Base-by-base conservation (phyloP, 2,329 filamentous ascomycete species). In the Colletotrichum paranaense region DNA sequence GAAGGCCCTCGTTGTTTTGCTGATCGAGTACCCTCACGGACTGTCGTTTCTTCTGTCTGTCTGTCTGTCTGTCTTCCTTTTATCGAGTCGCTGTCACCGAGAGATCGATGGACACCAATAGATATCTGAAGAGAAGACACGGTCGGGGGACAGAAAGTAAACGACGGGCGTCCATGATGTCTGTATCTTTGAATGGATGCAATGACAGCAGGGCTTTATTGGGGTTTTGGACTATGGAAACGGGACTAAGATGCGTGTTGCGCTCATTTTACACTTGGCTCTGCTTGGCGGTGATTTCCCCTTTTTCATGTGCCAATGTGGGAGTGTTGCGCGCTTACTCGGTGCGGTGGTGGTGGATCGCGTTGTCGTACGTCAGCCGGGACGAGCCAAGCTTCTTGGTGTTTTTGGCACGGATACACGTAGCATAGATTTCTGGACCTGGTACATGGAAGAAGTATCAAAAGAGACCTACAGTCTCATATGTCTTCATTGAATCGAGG, bases 331-430 rank as follows among this genome's bases (percentile, higher is more conserved):
- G 26, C 28, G 14, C 42, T 53, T 49, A 65, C 32, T 62, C 26
- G 66, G 38, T 59, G 19, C 12, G 32, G 32, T 35, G 32, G 32
- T 19, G 19, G 63, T 59, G 53, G 42, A 46, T 53, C 66, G 69
- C 53, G 58, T 63, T n/a, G 46, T 56, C 46, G 66, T 72, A 64
- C 69, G 69, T 72, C 69, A 72, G 69, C 69, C 52, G 55, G 59
- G 66, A 49, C 16, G 26, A 69, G 69, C 69, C 69, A 72, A 72
- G 69, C 26, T 30, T 69, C 69, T 72, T 69, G 66, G 65, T 72
- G 68, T 53, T 72, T 67, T 72, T 49, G 38, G 49, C 58, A 59
- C 58, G 64, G 32, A 35, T 35, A 12, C 11, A 35, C 32, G 32
- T 12, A 35, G 32, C 1, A 12, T 35, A 12, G 11, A 12, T 12